Base-by-base conservation (phyloP, 805 yeast genomes). In the Maudiozyma barnettii region DNA sequence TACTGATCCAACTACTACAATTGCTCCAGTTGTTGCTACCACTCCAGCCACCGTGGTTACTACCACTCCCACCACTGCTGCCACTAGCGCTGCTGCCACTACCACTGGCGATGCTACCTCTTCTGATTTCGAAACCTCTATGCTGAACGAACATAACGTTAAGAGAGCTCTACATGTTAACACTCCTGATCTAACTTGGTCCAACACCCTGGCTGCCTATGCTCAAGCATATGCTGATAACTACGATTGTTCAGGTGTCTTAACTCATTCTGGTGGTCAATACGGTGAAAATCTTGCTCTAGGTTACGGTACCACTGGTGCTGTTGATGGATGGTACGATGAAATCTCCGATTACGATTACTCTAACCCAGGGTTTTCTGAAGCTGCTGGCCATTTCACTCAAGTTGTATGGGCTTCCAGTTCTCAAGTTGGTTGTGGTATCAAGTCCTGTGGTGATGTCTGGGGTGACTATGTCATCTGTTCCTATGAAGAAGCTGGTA, bases 261-360 rank as follows among this genome's bases (percentile, higher is more conserved):
- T 84, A 54, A 64, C 72, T 16, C 91, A 84, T 66, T 79, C 88
- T 19, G 70, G 73, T 35, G 54, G 54, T 16, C 43, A 48, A 40
- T 81, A 81, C 61, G 93, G 93, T 68, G 91, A 84, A 63, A 84
- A 84, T 68, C 71, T 84, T 54, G 90, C 89, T 16, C 75, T 79
- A 38, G 91, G 88, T 51, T 74, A 74, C 54, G 49, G 58, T 21
- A 57, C 64, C 19, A 44, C 51, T 18, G 60, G 60, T 40, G 76
- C 75, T 19, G 84, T 82, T 37, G 82, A 81, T 50, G 79, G 83
- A 39, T 84, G 93, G 93, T 84, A 84, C 66, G 64, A 70, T 49
- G 91, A 84, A 69, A 82, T 81, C 53, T 48, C 57, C 10, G 50
- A 61, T 45, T 84, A 82, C 66, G 67, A 76, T 64, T 83, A 64